Conservation (phyloP, 106 monocot genomes). For the Apostasia shenzhenica region DNA sequence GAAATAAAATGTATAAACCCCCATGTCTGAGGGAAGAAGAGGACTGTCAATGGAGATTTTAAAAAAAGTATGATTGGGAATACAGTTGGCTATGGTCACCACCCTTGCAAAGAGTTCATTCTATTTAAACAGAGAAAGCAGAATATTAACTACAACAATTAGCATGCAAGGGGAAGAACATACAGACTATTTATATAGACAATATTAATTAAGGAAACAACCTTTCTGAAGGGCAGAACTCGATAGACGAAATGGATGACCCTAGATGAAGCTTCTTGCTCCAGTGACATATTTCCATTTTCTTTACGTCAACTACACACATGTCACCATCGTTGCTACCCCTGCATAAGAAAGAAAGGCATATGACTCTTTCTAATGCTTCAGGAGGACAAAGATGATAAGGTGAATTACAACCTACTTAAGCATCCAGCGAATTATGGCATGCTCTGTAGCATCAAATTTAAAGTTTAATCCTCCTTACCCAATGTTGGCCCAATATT, state of each 20-base stretch:
- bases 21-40: not conserved
- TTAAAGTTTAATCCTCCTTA: too few species aligned
- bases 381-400: not conserved
- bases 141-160: too few species aligned
- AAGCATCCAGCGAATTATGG: too few species aligned
- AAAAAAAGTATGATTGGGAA: too few species aligned
- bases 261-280: constrained; percentile 92
- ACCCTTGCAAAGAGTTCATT: too few species aligned
- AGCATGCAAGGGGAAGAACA: too few species aligned
- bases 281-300: constrained; percentile 84
- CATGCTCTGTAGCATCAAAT: too few species aligned
- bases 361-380: not conserved
- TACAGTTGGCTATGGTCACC: too few species aligned
- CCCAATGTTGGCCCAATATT: too few species aligned
- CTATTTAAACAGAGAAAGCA: too few species aligned
- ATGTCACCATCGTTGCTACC: constrained; percentile 90
- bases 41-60: not conserved
- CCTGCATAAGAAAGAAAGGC: constrained; percentile 25
- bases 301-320: constrained; percentile 76
- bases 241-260: constrained; percentile 50
- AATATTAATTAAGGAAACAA: constrained; percentile 11
- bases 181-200: not conserved
- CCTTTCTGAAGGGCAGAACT: constrained; percentile 91
- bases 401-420: not conserved
- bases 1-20: too few species aligned